Percentiles rank a stretch among this genome's conserved stretches.
phyloP scores from a whole-genome alignment of 2,329 filamentous ascomycete genomes.

The Arthrinium phaeospermum region DNA sequence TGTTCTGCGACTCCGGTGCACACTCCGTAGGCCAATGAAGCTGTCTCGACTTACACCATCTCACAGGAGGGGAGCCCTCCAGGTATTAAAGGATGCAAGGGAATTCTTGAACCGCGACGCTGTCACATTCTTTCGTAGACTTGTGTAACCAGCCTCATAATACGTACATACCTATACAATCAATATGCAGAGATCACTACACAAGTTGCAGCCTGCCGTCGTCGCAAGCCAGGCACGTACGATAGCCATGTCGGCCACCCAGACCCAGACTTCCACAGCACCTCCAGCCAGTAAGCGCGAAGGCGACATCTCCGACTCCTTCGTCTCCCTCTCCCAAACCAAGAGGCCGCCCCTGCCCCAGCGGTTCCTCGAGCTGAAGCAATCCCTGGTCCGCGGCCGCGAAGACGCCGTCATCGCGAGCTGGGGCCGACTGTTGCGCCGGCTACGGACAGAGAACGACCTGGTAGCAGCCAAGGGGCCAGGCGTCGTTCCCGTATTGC shows the following conservation, averaged over 20 bases:
- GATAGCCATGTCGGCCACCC: slow-evolving; percentile 12
- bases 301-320: slow-evolving; percentile 67
- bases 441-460: slow-evolving; percentile 54
- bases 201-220: neutral
- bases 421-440: slow-evolving; percentile 55
- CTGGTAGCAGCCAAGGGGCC: slow-evolving; percentile 51
- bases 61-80: neutral
- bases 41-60: neutral
- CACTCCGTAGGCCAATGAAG: neutral
- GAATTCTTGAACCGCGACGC: no score
- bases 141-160: neutral
- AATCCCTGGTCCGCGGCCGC: slow-evolving; percentile 54
- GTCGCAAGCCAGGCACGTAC: neutral
- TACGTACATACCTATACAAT: neutral
- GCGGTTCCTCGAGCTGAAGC: slow-evolving; percentile 62
- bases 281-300: slow-evolving; percentile 50
- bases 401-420: slow-evolving; percentile 53
- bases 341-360: slow-evolving; percentile 54
- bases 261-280: slow-evolving; percentile 22
- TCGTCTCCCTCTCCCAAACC: slow-evolving; percentile 61
- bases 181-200: slow-evolving; percentile 11
- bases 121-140: neutral
- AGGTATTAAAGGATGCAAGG: neutral
- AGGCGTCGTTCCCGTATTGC: slow-evolving; percentile 57
- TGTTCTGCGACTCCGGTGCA: slow-evolving; percentile 7